phyloP scores from a whole-genome alignment of 2,329 filamentous ascomycete species.

The Penicillium sp. region DNA sequence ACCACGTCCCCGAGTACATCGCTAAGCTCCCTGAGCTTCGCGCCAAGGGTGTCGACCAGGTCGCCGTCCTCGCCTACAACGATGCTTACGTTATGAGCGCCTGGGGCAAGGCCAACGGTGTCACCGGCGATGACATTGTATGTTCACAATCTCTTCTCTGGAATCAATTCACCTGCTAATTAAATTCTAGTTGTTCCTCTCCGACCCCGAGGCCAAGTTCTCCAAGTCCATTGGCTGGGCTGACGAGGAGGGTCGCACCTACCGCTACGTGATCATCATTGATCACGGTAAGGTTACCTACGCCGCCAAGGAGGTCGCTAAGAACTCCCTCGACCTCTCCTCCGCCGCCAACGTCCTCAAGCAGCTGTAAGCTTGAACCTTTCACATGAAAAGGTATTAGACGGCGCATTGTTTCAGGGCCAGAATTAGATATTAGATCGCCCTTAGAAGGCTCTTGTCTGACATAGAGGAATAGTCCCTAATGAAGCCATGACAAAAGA shows the following conservation, averaged over 20 bases:
- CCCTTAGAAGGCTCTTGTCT: slow-evolving; percentile 10
- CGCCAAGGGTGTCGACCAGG: slow-evolving; percentile 76
- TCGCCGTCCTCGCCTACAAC: slow-evolving; percentile 80
- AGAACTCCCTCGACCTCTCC: slow-evolving; percentile 42
- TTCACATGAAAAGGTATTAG: slow-evolving; percentile 9
- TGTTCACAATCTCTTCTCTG: slow-evolving; percentile 16
- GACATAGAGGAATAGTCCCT: slow-evolving; percentile 16
- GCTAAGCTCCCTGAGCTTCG: slow-evolving; percentile 67
- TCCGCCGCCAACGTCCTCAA: slow-evolving; percentile 50
- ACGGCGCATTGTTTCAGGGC: slow-evolving; percentile 11
- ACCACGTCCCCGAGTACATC: slow-evolving; percentile 79
- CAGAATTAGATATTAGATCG: slow-evolving; percentile 4
- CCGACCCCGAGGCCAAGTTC: slow-evolving; percentile 70
- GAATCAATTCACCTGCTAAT: slow-evolving; percentile 6
- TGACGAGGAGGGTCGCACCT: slow-evolving; percentile 67
- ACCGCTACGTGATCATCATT: slow-evolving; percentile 75
- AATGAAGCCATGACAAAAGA: slow-evolving; percentile 21
- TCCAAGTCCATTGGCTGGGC: slow-evolving; percentile 76
- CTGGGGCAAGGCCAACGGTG: slow-evolving; percentile 83
- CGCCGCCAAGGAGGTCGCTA: slow-evolving; percentile 66
- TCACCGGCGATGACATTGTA: slow-evolving; percentile 69
- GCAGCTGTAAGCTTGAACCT: slow-evolving; percentile 41
- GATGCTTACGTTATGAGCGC: slow-evolving; percentile 85
- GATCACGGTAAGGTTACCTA: slow-evolving; percentile 83
- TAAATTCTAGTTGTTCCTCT: slow-evolving; percentile 64